phyloP scores from a whole-genome alignment of 352 stramenopile species.

The Globisporangium lucens region DNA sequence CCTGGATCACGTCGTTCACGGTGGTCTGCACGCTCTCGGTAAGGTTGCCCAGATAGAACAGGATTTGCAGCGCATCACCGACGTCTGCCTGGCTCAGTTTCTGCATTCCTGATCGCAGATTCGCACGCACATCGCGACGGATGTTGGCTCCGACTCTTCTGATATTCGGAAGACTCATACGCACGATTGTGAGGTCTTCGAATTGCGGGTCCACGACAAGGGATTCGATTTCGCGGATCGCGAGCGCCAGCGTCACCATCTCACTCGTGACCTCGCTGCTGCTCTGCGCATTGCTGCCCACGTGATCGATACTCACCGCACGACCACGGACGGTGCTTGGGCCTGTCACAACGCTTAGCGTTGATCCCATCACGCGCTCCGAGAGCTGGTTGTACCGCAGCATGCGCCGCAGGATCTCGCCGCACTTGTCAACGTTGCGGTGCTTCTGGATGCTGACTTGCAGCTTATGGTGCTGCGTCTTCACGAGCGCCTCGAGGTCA shows the following conservation, averaged over 20 bases:
- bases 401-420: conserved; percentile 64
- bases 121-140: conserved; percentile 49
- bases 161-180: conserved; percentile 44
- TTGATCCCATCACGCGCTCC: conserved; percentile 41
- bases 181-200: conserved; percentile 63
- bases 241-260: conserved; percentile 56
- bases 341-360: conserved; percentile 30
- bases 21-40: conserved; percentile 61
- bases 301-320: conserved; percentile 10
- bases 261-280: conserved; percentile 27
- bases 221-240: conserved; percentile 71
- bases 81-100: conserved; percentile 66
- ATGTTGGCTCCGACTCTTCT: conserved; percentile 44
- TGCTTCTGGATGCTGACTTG: conserved; percentile 67
- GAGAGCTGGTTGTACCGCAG: conserved; percentile 78
- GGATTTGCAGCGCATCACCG: conserved; percentile 70
- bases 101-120: conserved; percentile 49
- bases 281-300: neutral
- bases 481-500: conserved; percentile 54
- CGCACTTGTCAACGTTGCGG: conserved; percentile 74
- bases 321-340: neutral
- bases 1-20: conserved; percentile 83
- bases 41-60: conserved; percentile 72
- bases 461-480: conserved; percentile 55
- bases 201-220: conserved; percentile 54